Evolutionary conservation across 129 eudicot genomes (phyloP).

Genomic region (Chrysanthemum lavandulifolium): DNA sequence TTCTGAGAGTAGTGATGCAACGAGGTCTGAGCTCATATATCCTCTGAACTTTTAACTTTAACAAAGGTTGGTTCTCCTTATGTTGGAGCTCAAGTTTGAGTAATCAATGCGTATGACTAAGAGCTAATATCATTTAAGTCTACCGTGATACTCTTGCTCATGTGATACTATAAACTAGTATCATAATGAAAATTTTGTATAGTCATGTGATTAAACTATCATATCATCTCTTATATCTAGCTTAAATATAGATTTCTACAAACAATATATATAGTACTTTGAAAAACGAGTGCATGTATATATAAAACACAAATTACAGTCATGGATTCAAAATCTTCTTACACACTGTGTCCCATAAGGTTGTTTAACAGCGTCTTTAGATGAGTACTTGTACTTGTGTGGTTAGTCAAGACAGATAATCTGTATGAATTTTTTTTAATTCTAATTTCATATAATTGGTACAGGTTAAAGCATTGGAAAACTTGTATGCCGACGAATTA

Average conservation of each 20-base stretch:
- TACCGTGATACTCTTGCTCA: background rate
- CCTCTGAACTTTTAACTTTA: slow-evolving; percentile 3
- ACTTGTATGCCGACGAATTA: slow-evolving; percentile 46
- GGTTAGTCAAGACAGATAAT: background rate
- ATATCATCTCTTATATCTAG: slow-evolving; percentile 1
- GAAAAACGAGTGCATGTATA: too few relatives aligned
- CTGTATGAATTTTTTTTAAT: background rate
- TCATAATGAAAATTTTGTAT: background rate
- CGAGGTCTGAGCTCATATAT: slow-evolving; percentile 1
- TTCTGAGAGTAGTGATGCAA: background rate
- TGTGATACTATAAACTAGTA: slow-evolving; percentile 6
- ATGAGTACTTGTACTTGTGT: background rate
- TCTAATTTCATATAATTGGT: background rate
- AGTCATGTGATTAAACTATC: slow-evolving; percentile 5
- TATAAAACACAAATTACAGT: too few relatives aligned
- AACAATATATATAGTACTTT: background rate
- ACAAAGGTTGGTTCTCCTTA: background rate
- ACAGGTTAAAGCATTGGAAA: slow-evolving; percentile 59
- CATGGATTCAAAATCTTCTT: background rate
- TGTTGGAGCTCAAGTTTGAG: background rate
- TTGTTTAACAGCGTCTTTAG: background rate
- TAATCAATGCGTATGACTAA: background rate
- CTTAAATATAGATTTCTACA: background rate
- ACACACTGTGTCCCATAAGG: background rate
- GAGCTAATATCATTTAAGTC: background rate